These are phyloP conservation scores for Thymus mandschuricus DNA, from an alignment of 257 asterid genomes.

Conservation along the genomic window DNA sequence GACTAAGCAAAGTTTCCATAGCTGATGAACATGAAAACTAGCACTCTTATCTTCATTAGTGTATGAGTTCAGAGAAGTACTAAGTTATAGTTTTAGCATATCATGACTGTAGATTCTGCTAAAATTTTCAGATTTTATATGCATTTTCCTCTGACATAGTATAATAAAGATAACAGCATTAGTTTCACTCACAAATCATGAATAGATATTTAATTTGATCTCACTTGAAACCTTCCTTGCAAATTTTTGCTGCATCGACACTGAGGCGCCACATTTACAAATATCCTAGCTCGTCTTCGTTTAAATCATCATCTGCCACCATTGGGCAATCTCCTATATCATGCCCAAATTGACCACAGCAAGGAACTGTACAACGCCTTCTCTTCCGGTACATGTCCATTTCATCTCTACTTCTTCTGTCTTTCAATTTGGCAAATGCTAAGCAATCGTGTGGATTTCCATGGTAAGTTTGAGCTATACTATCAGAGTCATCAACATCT, in stretches of 20 bases:
- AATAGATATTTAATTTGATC: too few species aligned
- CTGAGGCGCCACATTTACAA: constrained; percentile 15
- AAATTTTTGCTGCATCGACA: neutral
- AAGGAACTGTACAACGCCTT: constrained; percentile 48
- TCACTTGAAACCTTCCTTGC: constrained; percentile 1
- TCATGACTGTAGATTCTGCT: neutral
- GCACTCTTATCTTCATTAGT: neutral
- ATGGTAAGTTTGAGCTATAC: constrained; percentile 51
- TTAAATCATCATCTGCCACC: constrained; percentile 48
- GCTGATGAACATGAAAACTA: constrained; percentile 47
- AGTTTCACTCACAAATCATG: constrained; percentile 2
- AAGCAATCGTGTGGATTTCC: constrained; percentile 39
- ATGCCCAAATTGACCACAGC: constrained; percentile 52
- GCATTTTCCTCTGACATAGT: neutral
- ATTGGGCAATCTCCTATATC: constrained; percentile 50
- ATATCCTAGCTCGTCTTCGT: constrained; percentile 38
- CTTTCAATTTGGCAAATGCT: constrained; percentile 45
- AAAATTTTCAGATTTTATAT: neutral
- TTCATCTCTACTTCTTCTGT: constrained; percentile 50
- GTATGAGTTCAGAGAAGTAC: neutral
- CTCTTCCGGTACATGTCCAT: constrained; percentile 51
- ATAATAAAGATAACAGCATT: constrained; percentile 5
- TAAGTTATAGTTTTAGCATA: constrained; percentile 3
- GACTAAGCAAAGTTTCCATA: constrained; percentile 60
- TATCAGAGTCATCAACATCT: constrained; percentile 60